phyloP scores from a whole-genome alignment of 495 filamentous ascomycete genomes.

The Filosporella fistucella region DNA sequence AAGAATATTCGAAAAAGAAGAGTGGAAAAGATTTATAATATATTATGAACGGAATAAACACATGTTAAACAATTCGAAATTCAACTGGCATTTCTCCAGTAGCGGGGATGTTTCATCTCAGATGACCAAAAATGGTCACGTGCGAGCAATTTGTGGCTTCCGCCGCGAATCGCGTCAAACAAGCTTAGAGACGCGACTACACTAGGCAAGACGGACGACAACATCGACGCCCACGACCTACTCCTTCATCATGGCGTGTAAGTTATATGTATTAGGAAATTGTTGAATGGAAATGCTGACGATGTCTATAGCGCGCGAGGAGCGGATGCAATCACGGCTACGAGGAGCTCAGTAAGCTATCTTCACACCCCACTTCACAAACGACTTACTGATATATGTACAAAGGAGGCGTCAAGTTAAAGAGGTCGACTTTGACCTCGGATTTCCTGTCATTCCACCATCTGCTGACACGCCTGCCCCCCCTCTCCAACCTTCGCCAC shows the following conservation, averaged over 20 bases:
- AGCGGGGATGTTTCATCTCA: too few relatives aligned
- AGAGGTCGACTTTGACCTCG: slow-evolving; percentile 25
- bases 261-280: background rate
- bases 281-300: slow-evolving; percentile 4
- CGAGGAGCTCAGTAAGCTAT: slow-evolving; percentile 22
- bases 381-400: background rate
- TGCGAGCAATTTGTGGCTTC: too few relatives aligned
- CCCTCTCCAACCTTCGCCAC: background rate
- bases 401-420: slow-evolving; percentile 20
- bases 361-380: background rate
- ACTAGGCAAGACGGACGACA: too few relatives aligned
- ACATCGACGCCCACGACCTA: background rate
- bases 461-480: slow-evolving; percentile 7
- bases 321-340: slow-evolving; percentile 22
- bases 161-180: slow-evolving; percentile 1
- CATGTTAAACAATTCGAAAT: background rate
- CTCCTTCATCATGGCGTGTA: slow-evolving; percentile 10
- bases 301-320: slow-evolving; percentile 21
- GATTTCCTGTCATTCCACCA: slow-evolving; percentile 17
- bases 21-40: background rate
- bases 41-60: background rate
- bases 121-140: too few relatives aligned
- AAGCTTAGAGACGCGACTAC: background rate
- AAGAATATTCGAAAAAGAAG: background rate
- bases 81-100: too few relatives aligned